These are phyloP conservation scores for Gossypium laxum DNA, from an alignment of 441 rosid species.

Conservation along the genomic window DNA sequence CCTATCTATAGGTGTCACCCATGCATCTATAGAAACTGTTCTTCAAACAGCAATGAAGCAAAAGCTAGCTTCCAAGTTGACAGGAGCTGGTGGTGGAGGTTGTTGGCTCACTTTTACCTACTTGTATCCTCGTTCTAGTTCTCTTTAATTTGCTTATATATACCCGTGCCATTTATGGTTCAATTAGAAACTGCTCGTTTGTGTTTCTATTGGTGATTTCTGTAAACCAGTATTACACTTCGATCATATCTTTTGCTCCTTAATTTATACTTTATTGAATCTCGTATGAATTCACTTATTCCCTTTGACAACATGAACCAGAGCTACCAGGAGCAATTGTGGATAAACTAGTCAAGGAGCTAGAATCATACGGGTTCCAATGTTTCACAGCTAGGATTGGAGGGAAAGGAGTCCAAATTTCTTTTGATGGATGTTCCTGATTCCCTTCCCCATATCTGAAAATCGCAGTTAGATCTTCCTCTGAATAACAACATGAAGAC, in stretches of 20 bases:
- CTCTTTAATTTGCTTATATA: neutral
- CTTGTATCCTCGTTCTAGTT: constrained; percentile 47
- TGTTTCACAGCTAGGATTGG: constrained; percentile 66
- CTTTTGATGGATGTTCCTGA: constrained; percentile 31
- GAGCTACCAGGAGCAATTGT: constrained; percentile 44
- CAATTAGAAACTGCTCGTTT: neutral
- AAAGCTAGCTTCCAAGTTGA: constrained; percentile 71
- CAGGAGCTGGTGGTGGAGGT: constrained; percentile 94
- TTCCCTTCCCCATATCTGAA: neutral
- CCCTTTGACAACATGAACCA: constrained; percentile 42
- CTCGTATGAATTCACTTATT: neutral
- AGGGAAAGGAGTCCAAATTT: constrained; percentile 58
- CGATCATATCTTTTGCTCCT: neutral
- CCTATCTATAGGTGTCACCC: constrained; percentile 84
- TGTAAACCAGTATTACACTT: neutral
- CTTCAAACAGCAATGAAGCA: constrained; percentile 61
- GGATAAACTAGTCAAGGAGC: constrained; percentile 53
- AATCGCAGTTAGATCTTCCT: neutral
- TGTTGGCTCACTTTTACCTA: constrained; percentile 80
- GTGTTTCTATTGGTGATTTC: neutral
- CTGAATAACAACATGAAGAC: neutral
- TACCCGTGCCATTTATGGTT: neutral
- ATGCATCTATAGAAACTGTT: constrained; percentile 67
- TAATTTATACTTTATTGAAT: neutral
- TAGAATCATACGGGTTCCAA: constrained; percentile 71